Conservation (phyloP, 768 basidiomycete species). For the Ramaria sp. region DNA sequence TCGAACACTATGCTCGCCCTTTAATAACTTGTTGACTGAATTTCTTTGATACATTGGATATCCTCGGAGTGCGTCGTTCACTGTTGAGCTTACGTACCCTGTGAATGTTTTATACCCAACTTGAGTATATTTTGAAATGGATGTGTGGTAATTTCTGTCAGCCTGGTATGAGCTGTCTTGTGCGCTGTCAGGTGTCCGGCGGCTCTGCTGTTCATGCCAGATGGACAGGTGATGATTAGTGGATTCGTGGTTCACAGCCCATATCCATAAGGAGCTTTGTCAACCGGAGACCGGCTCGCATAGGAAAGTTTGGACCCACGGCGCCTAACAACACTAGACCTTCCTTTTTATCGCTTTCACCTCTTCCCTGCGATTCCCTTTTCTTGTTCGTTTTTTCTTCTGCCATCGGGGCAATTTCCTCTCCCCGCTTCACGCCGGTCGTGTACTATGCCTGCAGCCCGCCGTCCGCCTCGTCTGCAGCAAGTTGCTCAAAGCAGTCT, state of each 20-base stretch:
- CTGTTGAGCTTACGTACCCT: neutral
- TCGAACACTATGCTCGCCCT: neutral
- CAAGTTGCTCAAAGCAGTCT: constrained; percentile 21
- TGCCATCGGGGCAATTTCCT: constrained; percentile 8
- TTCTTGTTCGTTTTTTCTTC: constrained; percentile 19
- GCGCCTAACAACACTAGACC: neutral
- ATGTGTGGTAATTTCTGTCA: neutral
- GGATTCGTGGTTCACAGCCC: too few species aligned
- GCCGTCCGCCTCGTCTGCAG: constrained; percentile 18
- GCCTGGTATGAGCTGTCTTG: neutral
- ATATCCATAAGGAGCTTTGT: too few species aligned
- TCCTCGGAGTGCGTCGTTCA: neutral
- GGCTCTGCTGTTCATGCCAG: neutral
- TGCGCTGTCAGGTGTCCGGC: neutral
- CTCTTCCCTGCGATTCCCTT: constrained; percentile 6
- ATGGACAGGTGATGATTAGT: too few species aligned
- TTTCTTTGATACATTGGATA: neutral
- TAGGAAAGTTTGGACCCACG: neutral
- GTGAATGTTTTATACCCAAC: neutral
- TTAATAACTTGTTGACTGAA: neutral
- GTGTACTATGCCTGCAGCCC: constrained; percentile 22
- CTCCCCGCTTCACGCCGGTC: constrained; percentile 26
- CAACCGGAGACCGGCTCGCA: neutral
- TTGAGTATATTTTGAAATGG: neutral
- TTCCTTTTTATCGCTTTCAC: neutral